These are phyloP conservation scores for Macrotyloma uniflorum DNA, from an alignment of 306 rosid species.

Conservation along the genomic window DNA sequence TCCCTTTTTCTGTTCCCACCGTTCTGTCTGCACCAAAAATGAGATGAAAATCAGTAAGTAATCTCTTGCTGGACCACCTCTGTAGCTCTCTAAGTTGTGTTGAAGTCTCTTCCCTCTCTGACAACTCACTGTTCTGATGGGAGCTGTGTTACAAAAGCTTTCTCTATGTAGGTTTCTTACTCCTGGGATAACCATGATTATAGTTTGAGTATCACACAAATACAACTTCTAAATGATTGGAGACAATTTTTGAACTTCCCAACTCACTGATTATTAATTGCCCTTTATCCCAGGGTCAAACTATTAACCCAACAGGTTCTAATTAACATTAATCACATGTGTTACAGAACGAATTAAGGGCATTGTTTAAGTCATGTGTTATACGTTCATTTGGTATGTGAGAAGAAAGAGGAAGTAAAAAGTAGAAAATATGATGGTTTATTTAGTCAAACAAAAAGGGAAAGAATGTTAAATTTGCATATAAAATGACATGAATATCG, in stretches of 20 bases:
- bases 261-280: slow-evolving; percentile 4
- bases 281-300: slow-evolving; percentile 12
- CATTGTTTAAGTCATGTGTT: too few species aligned
- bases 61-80: slow-evolving; percentile 43
- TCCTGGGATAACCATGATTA: slow-evolving; percentile 41
- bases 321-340: not conserved
- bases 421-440: not conserved
- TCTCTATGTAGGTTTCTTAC: slow-evolving; percentile 40
- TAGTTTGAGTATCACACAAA: slow-evolving; percentile 22
- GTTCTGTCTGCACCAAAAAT: slow-evolving; percentile 58
- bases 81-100: not conserved
- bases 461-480: too few species aligned
- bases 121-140: slow-evolving; percentile 39
- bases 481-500: too few species aligned
- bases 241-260: slow-evolving; percentile 20
- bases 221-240: slow-evolving; percentile 32
- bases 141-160: not conserved
- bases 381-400: too few species aligned
- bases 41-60: slow-evolving; percentile 38
- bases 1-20: slow-evolving; percentile 56
- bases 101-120: slow-evolving; percentile 26
- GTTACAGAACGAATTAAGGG: too few species aligned
- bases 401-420: too few species aligned
- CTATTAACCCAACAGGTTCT: not conserved
- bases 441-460: too few species aligned